A percentile compares a stretch with the other conserved stretches of the same genome.
Evolutionary conservation across 176 grass and related monocot genomes (phyloP).

Genomic region (Oropetium thomaeum): DNA sequence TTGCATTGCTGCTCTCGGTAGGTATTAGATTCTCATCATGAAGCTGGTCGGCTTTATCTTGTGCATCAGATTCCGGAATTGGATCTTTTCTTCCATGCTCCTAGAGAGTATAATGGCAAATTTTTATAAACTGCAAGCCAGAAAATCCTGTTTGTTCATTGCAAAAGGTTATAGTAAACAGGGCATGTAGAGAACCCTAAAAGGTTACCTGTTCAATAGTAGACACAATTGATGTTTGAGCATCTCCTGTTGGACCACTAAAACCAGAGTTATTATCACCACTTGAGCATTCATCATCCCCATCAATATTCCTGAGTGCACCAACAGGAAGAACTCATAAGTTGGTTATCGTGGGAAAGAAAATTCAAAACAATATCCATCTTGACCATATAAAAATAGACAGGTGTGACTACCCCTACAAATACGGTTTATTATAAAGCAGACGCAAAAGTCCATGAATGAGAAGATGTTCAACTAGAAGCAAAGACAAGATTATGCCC

Average conservation of each 20-base stretch:
- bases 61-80: slow-evolving; percentile 37
- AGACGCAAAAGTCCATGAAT: slow-evolving; percentile 8
- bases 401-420: not conserved
- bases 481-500: not conserved
- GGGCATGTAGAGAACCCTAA: slow-evolving; percentile 7
- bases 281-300: slow-evolving; percentile 56
- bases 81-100: slow-evolving; percentile 54
- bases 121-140: slow-evolving; percentile 4
- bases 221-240: slow-evolving; percentile 38
- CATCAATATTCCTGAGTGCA: slow-evolving; percentile 73
- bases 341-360: slow-evolving; percentile 8
- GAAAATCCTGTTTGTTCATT: slow-evolving; percentile 1
- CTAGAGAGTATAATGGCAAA: slow-evolving; percentile 40
- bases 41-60: slow-evolving; percentile 35
- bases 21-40: slow-evolving; percentile 36
- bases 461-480: not conserved
- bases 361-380: slow-evolving; percentile 23
- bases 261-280: slow-evolving; percentile 41
- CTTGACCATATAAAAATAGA: slow-evolving; percentile 2
- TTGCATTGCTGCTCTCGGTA: slow-evolving; percentile 45
- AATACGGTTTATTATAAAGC: slow-evolving; percentile 5
- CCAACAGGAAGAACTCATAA: slow-evolving; percentile 28
- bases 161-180: slow-evolving; percentile 21
- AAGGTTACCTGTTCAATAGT: slow-evolving; percentile 48
- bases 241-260: slow-evolving; percentile 41